Evolutionary conservation across 2,329 filamentous ascomycete species (phyloP), one percentile per base, ranked within the genome.

Genomic region (Trichoderma sp.): DNA sequence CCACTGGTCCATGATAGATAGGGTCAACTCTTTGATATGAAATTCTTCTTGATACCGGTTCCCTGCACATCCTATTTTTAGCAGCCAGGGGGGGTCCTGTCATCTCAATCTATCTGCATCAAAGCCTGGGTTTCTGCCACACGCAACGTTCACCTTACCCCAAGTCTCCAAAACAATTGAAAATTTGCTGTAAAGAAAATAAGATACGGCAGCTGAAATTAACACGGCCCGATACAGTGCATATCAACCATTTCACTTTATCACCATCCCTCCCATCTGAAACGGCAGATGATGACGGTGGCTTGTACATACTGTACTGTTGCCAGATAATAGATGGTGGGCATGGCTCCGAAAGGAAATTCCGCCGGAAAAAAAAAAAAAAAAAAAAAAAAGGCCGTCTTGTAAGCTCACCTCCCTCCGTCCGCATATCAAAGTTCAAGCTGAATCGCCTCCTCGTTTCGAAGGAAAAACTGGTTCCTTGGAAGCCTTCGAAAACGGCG

Each of bases 401-500:
- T 48, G 39, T 61, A 50, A 15, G 29, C 58, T 61, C 42, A 61
- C 58, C 25, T 35, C 58, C 39, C 58, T 19, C 58, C 58, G 58
- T 61, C 58, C 19, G 25, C 12, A 50, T 61, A 52, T 29, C 42
- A 60, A 60, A 59, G 22, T 13, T n/a, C 4, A 27, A n/a, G 25
- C 25, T 53, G 50, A 53, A n/a, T 53, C 27, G 52, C 12, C 15
- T 45, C 9, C 9, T 15, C 15, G 13, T 17, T 52, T 52, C 22
- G 35, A 19, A 58, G 17, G 29, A 29, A 29, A 29, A 45, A 42
- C 29, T 19, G 25, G 17, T 48, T 60, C 22, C 34, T 60, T 48
- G 17, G 57, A 60, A 60, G 45, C 39, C 57, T 60, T 60, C 57
- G 39, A 60, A 60, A 60, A 48, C 37, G 39, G 37, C 57, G 57